Conservation (phyloP, 768 basidiomycete species). For the Mycena epipterygia region DNA sequence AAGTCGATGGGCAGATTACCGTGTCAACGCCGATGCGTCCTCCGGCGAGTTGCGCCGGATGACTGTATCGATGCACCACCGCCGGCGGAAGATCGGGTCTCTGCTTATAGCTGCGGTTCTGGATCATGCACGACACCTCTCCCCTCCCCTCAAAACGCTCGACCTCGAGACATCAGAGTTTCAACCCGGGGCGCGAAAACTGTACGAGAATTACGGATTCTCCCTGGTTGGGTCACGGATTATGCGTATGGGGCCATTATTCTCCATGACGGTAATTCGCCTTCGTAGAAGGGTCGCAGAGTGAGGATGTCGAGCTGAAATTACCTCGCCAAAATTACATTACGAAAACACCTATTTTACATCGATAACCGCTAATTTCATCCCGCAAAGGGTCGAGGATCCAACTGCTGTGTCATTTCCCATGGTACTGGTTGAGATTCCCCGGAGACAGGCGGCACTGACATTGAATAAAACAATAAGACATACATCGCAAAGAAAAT, state of each 20-base stretch:
- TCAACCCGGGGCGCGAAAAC: constrained; percentile 31
- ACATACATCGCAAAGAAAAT: no score
- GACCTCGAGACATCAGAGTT: constrained; percentile 32
- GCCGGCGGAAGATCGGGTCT: constrained; percentile 34
- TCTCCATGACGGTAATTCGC: neutral
- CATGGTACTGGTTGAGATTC: no score
- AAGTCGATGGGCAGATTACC: constrained; percentile 16
- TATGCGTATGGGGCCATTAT: neutral
- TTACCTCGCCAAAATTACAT: no score
- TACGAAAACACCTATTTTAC: no score
- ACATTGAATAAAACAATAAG: no score
- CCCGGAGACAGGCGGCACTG: no score
- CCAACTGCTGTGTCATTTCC: no score
- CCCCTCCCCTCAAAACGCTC: constrained; percentile 22
- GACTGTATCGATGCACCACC: constrained; percentile 35
- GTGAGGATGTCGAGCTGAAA: neutral
- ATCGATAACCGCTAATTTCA: no score
- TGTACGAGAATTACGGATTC: constrained; percentile 40
- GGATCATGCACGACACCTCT: constrained; percentile 25
- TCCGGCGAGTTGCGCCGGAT: constrained; percentile 38
- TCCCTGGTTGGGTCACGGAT: neutral
- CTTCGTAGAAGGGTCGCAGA: neutral
- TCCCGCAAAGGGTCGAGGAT: no score
- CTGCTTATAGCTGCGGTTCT: constrained; percentile 31
- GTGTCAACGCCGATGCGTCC: neutral